phyloP scores from a whole-genome alignment of 1,284 basidiomycete species.

The Tylopilus sp. region DNA sequence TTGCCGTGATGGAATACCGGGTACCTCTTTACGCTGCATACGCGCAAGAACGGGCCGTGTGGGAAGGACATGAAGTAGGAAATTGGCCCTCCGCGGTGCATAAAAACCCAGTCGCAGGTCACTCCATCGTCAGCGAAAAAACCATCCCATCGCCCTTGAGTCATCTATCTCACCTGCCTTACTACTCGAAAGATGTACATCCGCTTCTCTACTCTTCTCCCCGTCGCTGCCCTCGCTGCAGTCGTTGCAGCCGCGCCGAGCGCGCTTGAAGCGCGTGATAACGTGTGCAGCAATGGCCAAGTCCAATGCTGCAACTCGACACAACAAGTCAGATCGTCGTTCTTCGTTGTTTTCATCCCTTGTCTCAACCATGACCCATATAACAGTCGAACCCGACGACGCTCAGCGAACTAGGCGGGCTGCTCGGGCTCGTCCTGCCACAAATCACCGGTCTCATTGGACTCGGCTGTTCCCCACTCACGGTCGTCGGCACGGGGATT shows the following conservation, averaged over 20 bases:
- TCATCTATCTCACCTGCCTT: not conserved
- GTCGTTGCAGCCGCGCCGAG: not conserved
- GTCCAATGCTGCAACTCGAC: not conserved
- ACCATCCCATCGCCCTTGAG: not conserved
- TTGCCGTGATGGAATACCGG: not conserved
- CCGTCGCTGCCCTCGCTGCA: not conserved
- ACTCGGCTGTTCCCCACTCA: not conserved
- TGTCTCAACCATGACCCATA: not conserved
- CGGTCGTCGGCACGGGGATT: not conserved
- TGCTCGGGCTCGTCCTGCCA: slow-evolving; percentile 1
- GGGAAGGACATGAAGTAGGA: not conserved
- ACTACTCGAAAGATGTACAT: not conserved
- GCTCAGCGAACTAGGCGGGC: not conserved
- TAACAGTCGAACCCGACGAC: not conserved
- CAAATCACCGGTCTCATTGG: not conserved
- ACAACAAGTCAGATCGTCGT: not conserved
- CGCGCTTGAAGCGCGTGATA: not conserved
- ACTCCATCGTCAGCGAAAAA: not conserved
- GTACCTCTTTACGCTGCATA: not conserved
- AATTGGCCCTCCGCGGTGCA: not conserved
- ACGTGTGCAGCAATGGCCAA: not conserved
- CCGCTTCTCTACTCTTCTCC: not conserved
- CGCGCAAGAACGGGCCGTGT: not conserved
- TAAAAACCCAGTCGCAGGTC: not conserved
- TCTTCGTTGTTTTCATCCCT: not conserved